Evolutionary conservation across 495 filamentous ascomycete genomes (phyloP).

Genomic region (Penicillium psychrofluorescens): DNA sequence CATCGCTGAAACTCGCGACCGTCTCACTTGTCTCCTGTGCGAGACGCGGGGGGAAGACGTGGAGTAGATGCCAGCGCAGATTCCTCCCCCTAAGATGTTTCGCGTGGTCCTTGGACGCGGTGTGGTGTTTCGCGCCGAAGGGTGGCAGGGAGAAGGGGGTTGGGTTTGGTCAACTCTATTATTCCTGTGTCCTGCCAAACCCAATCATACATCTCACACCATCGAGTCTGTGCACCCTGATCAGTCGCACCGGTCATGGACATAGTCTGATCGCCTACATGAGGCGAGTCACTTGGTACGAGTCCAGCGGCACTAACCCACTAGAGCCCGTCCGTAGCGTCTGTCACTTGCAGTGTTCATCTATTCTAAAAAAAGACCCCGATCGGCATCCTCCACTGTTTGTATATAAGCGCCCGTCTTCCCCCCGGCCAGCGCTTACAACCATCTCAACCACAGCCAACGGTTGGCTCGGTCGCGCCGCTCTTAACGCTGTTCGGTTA

Average conservation of each 20-base stretch:
- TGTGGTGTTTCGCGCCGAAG: no score
- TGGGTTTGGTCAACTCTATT: no score
- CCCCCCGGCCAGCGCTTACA: slow-evolving; percentile 14
- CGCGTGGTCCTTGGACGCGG: no score
- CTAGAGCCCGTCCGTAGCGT: no score
- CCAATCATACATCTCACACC: no score
- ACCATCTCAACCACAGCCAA: not conserved
- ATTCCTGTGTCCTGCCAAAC: no score
- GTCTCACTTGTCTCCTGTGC: slow-evolving; percentile 14
- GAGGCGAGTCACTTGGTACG: slow-evolving; percentile 6
- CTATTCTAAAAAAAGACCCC: slow-evolving; percentile 3
- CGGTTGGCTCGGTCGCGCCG: not conserved
- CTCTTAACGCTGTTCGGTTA: no score
- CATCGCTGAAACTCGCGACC: slow-evolving; percentile 18
- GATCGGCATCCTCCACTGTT: not conserved
- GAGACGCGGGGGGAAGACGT: slow-evolving; percentile 13
- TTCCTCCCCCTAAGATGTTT: slow-evolving; percentile 2
- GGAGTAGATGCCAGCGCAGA: slow-evolving; percentile 7
- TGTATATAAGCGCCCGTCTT: slow-evolving; percentile 12
- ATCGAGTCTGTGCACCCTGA: no score
- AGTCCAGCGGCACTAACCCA: no score
- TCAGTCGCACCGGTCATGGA: no score
- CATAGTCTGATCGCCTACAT: slow-evolving; percentile 16
- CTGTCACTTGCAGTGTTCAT: not conserved
- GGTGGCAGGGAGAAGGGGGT: no score